Evolutionary conservation across 305 asterid genomes (phyloP), one percentile per base, ranked within the genome.

Genomic region (Fraxinus xanthoxyloides): DNA sequence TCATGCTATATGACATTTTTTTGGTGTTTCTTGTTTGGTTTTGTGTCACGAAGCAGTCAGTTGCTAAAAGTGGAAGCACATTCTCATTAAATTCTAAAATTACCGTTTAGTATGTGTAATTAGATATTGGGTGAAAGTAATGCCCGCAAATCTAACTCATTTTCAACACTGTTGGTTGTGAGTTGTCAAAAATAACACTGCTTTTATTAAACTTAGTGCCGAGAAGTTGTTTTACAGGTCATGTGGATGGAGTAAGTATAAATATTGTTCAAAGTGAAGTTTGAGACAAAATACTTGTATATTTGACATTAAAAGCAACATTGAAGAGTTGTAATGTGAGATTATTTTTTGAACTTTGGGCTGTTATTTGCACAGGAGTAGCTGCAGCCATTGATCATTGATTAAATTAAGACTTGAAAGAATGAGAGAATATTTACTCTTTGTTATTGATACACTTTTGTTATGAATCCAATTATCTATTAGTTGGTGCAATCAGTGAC

Each of bases 401-500:
- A 35, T 48, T 31, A 48, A 76, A 43, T 4, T n/a, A n/a, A n/a
- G 80, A 46, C 23, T 56, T 40, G 1, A 67, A 48, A 12, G 72
- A 9, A 40, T 72, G 65, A 78, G 85, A 83, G 61, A 72, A 43
- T 32, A 38, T 61, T 38, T 5, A 67, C 75, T 46, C 75, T 70
- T 82, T 81, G 36, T 13, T 38, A 73, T 30, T 34, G 15, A 36
- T 79, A 51, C 9, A 38, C 12, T 76, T 38, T 79, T 75, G 80
- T 79, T 72, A 81, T 73, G 56, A 76, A 48, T 80, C 15, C 36
- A 61, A 46, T 79, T 76, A 70, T 10, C 54, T 76, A 67, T 73
- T 74, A 65, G 79, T 77, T 65, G 77, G 72, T 61, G 79, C 84
- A 85, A 78, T 77, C 6, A 26, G 38, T 82, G 70, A 38, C 73